Percentiles rank a stretch among this genome's conserved stretches.
phyloP scores from a whole-genome alignment of 257 asterid species.

The Paraleonurus japonicus region DNA sequence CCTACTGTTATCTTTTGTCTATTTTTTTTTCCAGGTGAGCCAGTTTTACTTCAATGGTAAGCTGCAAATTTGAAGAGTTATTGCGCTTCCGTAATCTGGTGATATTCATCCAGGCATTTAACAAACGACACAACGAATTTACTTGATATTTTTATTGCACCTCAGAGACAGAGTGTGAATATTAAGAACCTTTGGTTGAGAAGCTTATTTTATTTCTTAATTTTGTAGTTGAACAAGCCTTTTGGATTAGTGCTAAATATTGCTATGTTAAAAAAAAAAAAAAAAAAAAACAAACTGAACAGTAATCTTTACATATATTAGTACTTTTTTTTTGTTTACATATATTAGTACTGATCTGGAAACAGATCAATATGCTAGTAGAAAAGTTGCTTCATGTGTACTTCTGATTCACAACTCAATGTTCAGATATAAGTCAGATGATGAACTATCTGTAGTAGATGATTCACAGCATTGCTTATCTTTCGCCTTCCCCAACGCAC shows the following conservation, averaged over 20 bases:
- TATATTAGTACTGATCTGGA: not conserved
- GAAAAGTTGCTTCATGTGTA: not conserved
- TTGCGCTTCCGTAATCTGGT: not conserved
- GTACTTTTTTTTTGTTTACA: too few relatives aligned
- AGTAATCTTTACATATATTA: not conserved
- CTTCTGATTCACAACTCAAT: constrained; percentile 36
- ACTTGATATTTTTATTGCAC: not conserved
- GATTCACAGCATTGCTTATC: constrained; percentile 25
- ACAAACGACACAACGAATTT: not conserved
- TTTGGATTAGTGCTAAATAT: not conserved
- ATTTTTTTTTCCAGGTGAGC: not conserved
- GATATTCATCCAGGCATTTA: not conserved
- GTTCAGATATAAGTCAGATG: constrained; percentile 45
- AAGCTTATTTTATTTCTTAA: not conserved
- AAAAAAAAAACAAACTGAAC: not conserved
- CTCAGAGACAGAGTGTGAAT: not conserved
- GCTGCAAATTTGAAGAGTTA: not conserved
- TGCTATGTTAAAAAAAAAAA: not conserved
- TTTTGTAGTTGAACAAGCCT: not conserved
- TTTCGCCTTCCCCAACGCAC: constrained; percentile 37
- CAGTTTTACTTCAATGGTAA: not conserved
- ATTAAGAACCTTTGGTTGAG: not conserved
- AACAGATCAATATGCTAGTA: constrained; percentile 8
- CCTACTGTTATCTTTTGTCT: not conserved
- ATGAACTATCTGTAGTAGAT: constrained; percentile 30